Base-by-base conservation (phyloP, 2,329 filamentous ascomycete species). In the Pochonia chlamydosporia region DNA sequence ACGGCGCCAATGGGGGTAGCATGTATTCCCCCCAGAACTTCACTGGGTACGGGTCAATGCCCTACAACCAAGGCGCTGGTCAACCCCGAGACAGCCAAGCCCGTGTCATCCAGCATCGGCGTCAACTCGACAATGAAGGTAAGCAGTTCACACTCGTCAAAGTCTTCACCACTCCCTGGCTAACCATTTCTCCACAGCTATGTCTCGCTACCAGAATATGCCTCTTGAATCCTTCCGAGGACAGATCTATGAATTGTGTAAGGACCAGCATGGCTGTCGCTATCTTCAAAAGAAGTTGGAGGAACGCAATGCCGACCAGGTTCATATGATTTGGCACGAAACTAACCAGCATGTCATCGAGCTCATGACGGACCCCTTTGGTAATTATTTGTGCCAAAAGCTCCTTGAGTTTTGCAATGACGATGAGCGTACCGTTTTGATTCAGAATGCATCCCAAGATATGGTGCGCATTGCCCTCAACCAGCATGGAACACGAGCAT, bases 361-460 rank as follows among this genome's bases (percentile, higher is more conserved):
- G 73, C 77, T 99, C 55, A 99, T 99, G 93, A 96, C 90, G 51
- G 92, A 99, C 69, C 92, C 93, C 9, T 99, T 99, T 67, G 93
- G 93, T 65, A 99, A 99, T 75, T 99, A 99, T 69, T 83, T 99
- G 56, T 97, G 92, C 75, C 93, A 99, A 75, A 99, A 97, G 78
- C 76, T 99, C 52, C 80, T 99, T 26, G 93, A 99, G 71, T 95
- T 85, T 67, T 92, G 89, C 71, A 95, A 89, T 63, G 88, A 97
- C 61, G 89, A 96, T 44, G 92, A 99, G 73, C 89, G 93, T 55
- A 97, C 92, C 46, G 82, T 84, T 37, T 80, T 99, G 52, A 95
- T 99, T 58, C 84, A 91, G 67, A 96, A 95, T 58, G 90, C 93
- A 35, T 82, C 89, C 16, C 79, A 84, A 45, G 84, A 92, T 53